Conservation (phyloP, 1,139 yeast species). For the Pichia norvegensis region DNA sequence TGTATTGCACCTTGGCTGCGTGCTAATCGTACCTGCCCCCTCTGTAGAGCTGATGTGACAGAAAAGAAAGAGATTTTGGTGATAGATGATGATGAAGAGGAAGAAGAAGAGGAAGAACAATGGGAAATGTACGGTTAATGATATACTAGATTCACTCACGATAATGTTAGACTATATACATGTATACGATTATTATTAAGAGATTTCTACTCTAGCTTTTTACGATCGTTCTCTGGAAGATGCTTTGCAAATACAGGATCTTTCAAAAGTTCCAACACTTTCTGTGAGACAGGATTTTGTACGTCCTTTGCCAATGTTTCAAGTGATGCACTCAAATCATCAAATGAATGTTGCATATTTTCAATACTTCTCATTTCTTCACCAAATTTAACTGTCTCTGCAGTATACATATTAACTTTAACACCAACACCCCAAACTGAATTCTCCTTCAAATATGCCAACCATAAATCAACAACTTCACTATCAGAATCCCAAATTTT, state of each 20-base stretch:
- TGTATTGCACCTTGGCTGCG: slow-evolving; percentile 88
- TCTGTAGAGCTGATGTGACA: slow-evolving; percentile 70
- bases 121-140: slow-evolving; percentile 40
- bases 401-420: slow-evolving; percentile 59
- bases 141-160: background rate
- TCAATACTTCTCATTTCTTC: slow-evolving; percentile 26
- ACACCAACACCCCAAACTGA: slow-evolving; percentile 77
- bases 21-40: slow-evolving; percentile 75
- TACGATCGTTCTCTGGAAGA: slow-evolving; percentile 24
- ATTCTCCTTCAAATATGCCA: slow-evolving; percentile 72
- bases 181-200: background rate
- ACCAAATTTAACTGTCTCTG: slow-evolving; percentile 45
- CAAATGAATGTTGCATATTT: slow-evolving; percentile 13
- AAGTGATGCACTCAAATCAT: slow-evolving; percentile 18
- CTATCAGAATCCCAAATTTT: slow-evolving; percentile 79
- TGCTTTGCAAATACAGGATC: slow-evolving; percentile 55
- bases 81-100: slow-evolving; percentile 51
- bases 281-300: slow-evolving; percentile 54
- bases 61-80: slow-evolving; percentile 29
- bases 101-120: slow-evolving; percentile 34
- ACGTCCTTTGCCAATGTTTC: slow-evolving; percentile 19
- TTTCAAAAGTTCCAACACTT: slow-evolving; percentile 64
- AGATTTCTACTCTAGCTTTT: slow-evolving; percentile 8
- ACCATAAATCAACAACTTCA: slow-evolving; percentile 76
- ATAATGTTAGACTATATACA: slow-evolving; percentile 4